phyloP scores from a whole-genome alignment of 2,329 filamentous ascomycete species.

The Didymosphaeria variabile region DNA sequence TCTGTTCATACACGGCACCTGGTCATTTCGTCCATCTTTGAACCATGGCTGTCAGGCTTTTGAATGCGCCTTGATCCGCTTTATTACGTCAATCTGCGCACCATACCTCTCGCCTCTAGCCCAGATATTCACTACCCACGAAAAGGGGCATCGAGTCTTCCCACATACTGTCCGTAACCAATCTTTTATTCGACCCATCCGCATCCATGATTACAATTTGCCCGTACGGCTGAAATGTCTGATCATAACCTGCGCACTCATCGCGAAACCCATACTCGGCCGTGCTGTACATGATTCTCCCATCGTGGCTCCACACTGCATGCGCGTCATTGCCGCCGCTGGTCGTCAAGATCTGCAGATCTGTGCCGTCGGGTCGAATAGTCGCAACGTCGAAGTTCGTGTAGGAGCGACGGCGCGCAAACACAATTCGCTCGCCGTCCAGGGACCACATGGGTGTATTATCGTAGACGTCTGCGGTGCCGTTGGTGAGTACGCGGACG shows the following conservation, averaged over 20 bases:
- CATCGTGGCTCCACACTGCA: constrained; percentile 56
- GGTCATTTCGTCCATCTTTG: background rate
- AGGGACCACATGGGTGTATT: constrained; percentile 54
- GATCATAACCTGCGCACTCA: constrained; percentile 53
- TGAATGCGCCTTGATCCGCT: background rate
- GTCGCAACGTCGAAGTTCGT: constrained; percentile 55
- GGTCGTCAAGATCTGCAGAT: constrained; percentile 45
- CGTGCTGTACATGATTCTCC: constrained; percentile 53
- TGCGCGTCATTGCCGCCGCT: constrained; percentile 55
- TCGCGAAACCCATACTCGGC: constrained; percentile 57
- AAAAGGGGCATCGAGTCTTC: constrained; percentile 31
- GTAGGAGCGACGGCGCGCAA: constrained; percentile 47
- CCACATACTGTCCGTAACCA: constrained; percentile 29
- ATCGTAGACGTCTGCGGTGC: constrained; percentile 38
- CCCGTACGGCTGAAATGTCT: constrained; percentile 58
- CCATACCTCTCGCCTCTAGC: background rate
- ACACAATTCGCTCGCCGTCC: constrained; percentile 51
- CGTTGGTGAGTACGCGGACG: constrained; percentile 45
- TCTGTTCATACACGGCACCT: background rate
- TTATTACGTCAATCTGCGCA: background rate
- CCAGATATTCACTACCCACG: constrained; percentile 23
- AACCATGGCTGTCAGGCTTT: background rate
- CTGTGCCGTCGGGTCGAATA: constrained; percentile 53
- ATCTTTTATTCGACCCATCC: constrained; percentile 42
- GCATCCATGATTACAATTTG: constrained; percentile 57